A percentile compares a stretch with the other conserved stretches of the same genome.
phyloP scores from a whole-genome alignment of 768 basidiomycete genomes.

The Lentinula detonsa region DNA sequence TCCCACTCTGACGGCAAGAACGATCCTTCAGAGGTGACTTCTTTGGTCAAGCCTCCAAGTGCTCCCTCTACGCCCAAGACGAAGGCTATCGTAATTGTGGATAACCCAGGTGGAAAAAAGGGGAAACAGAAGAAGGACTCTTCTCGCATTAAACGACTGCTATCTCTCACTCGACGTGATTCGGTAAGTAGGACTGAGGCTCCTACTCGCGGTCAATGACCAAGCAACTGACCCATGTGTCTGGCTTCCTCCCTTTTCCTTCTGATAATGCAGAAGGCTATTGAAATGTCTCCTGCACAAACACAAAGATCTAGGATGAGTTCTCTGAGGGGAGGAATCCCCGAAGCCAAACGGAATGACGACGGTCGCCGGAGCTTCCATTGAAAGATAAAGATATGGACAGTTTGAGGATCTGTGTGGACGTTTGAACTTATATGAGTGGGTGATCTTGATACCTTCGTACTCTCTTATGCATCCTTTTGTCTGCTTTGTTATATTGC shows the following conservation, averaged over 20 bases:
- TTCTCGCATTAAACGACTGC: constrained; percentile 16
- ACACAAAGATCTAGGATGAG: constrained; percentile 26
- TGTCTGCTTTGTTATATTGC: background rate
- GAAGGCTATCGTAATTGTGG: constrained; percentile 58
- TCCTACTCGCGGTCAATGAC: background rate
- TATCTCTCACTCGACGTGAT: constrained; percentile 14
- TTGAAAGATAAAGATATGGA: constrained; percentile 11
- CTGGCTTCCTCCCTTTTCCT: background rate
- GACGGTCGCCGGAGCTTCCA: constrained; percentile 31
- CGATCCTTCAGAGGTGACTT: constrained; percentile 40
- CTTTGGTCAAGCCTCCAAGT: background rate
- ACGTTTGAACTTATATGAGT: background rate
- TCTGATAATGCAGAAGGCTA: constrained; percentile 7
- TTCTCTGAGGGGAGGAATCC: constrained; percentile 18
- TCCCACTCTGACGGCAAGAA: constrained; percentile 10
- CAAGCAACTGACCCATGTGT: constrained; percentile 9
- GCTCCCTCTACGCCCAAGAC: constrained; percentile 28
- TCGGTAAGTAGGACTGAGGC: constrained; percentile 6
- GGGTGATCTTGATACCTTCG: background rate
- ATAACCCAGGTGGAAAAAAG: constrained; percentile 47
- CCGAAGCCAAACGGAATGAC: constrained; percentile 30
- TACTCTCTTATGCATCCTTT: background rate
- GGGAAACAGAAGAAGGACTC: constrained; percentile 18
- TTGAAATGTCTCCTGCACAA: constrained; percentile 23
- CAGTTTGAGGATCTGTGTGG: background rate